A percentile compares a stretch with the other conserved stretches of the same genome.
These are phyloP conservation scores for Tulasnella sp. DNA, from an alignment of 768 basidiomycete genomes.

Conservation along the genomic window DNA sequence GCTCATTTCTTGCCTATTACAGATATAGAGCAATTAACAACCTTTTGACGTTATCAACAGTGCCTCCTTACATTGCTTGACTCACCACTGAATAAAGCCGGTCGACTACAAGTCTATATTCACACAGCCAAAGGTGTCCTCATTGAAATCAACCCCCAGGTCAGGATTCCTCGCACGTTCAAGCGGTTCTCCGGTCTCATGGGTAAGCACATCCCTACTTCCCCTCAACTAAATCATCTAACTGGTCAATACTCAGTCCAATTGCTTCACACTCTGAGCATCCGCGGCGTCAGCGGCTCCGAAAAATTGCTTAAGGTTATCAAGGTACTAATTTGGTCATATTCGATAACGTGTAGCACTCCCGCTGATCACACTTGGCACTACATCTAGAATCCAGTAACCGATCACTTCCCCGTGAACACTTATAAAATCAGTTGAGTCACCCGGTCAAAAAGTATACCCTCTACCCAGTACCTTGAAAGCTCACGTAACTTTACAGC, in stretches of 20 bases:
- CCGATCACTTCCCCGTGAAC: slow-evolving; percentile 87
- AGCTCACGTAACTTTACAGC: slow-evolving; percentile 37
- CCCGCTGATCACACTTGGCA: background rate
- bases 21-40: too few species aligned
- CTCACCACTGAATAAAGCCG: slow-evolving; percentile 96
- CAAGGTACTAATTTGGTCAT: slow-evolving; percentile 43
- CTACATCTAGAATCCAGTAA: slow-evolving; percentile 66
- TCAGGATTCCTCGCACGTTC: slow-evolving; percentile 94
- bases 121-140: slow-evolving; percentile 93
- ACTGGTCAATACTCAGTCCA: slow-evolving; percentile 54
- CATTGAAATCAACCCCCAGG: slow-evolving; percentile 96
- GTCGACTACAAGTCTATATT: slow-evolving; percentile 91
- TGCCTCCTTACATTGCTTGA: slow-evolving; percentile 92
- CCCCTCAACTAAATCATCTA: background rate
- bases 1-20: background rate
- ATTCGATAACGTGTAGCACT: background rate
- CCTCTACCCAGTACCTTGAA: background rate
- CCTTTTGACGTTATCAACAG: slow-evolving; percentile 31
- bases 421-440: slow-evolving; percentile 87
- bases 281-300: slow-evolving; percentile 89
- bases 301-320: slow-evolving; percentile 96
- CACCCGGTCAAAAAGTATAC: background rate
- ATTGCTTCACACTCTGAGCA: slow-evolving; percentile 89
- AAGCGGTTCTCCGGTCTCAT: slow-evolving; percentile 97
- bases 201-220: slow-evolving; percentile 39